Base-by-base conservation (phyloP, 495 filamentous ascomycete species). In the Hypoxylon rickii region DNA sequence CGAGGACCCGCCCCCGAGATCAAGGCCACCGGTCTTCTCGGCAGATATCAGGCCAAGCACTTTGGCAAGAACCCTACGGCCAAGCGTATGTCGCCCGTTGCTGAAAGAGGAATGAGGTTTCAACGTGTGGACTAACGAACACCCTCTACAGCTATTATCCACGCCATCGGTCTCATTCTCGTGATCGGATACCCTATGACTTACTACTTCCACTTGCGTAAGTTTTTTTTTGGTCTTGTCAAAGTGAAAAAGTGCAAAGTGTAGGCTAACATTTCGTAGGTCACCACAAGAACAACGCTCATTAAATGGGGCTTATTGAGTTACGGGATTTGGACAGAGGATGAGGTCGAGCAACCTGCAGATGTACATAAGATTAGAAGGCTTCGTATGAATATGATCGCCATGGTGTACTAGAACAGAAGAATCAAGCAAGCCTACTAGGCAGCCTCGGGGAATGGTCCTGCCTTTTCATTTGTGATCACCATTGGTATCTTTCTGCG, bases 121-220 rank as follows among this genome's bases (percentile, higher is more conserved):
- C 10, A n/a, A 51, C 12, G 33, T 48, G 39, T 59, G 22, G 59
- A 70, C 57, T 69, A 33, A 66, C 59, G 24, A 43, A 0, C 41
- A 69, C 63, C 11, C 49, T 26, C 26, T 56, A 64, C 63, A 98
- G 94, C 94, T 55, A 76, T 97, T 61, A 78, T 90, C 57, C 94
- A 98, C 73, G 82, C 87, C 61, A 91, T 98, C 66, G 85, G 76
- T 45, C 77, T 78, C 61, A 73, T 98, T 41, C 72, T 93, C 54
- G 71, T 83, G 50, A 63, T 97, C 55, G 92, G 92, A 61, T 99
- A 99, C 77, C 87, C 88, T 58, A 88, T 96, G 78, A 88, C 94
- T 75, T 98, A 98, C 86, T 97, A 98, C 83, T 97, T 95, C 89
- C 95, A 99, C 77, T 84, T 97, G 61, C 91, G 94, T 98, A 86